Conservation (phyloP, 345 rosid genomes). For the Syzygium jambos region DNA sequence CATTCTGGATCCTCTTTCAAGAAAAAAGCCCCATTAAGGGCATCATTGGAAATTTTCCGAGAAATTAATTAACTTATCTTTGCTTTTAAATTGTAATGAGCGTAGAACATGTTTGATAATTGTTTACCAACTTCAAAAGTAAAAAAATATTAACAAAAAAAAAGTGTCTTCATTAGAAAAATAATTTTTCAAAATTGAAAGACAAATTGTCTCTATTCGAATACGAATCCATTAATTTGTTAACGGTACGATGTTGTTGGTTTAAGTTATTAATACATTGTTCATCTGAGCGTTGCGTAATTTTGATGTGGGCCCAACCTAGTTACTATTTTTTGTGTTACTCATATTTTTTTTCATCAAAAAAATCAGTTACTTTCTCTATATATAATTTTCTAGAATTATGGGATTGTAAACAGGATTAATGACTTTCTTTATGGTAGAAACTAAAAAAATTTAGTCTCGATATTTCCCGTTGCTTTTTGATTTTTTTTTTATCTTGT, state of each 20-base stretch:
- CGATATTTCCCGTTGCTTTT: no score
- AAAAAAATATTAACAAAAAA: not conserved
- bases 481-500: no score
- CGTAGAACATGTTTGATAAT: not conserved
- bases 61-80: not conserved
- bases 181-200: not conserved
- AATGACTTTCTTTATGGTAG: not conserved
- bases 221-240: not conserved
- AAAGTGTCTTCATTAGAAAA: not conserved
- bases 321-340: not conserved
- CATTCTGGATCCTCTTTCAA: accelerated
- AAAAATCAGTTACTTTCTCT: not conserved
- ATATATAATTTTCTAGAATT: not conserved
- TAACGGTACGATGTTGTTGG: accelerated
- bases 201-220: not conserved
- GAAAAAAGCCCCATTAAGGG: not conserved
- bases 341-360: not conserved
- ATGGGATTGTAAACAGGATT: not conserved
- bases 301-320: not conserved
- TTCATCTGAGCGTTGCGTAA: not conserved
- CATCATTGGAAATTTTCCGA: not conserved
- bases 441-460: no score
- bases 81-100: not conserved
- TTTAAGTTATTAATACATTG: not conserved
- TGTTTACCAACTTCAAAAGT: not conserved